phyloP scores from a whole-genome alignment of 257 asterid species.

The Phtheirospermum japonicum region DNA sequence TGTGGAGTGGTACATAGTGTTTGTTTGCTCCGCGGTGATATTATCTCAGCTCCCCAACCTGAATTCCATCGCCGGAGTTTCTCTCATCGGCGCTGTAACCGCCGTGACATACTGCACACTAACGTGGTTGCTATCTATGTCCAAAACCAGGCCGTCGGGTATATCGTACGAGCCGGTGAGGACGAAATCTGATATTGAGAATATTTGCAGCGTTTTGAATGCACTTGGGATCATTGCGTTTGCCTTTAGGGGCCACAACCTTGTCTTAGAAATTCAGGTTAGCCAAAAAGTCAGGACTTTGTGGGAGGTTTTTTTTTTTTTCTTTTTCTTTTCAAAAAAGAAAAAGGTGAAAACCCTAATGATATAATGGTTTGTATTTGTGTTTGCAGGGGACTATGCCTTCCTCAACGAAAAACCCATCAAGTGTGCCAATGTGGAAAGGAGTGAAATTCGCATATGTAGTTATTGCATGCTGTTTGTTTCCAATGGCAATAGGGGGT shows the following conservation, averaged over 20 bases:
- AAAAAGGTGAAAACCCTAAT: too few relatives aligned
- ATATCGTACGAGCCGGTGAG: slow-evolving; percentile 43
- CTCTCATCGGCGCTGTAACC: slow-evolving; percentile 64
- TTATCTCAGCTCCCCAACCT: slow-evolving; percentile 84
- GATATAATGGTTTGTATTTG: not conserved
- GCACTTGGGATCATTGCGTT: slow-evolving; percentile 83
- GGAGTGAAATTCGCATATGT: slow-evolving; percentile 66
- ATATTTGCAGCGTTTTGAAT: slow-evolving; percentile 53
- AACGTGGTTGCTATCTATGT: slow-evolving; percentile 61
- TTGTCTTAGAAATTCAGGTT: slow-evolving; percentile 84
- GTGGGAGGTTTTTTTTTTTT: too few relatives aligned
- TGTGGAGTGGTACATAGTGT: slow-evolving; percentile 67
- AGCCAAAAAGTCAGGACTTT: not conserved
- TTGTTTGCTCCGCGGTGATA: slow-evolving; percentile 55
- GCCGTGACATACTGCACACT: slow-evolving; percentile 74
- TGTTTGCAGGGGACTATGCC: slow-evolving; percentile 84
- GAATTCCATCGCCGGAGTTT: slow-evolving; percentile 82
- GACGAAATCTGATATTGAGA: slow-evolving; percentile 40
- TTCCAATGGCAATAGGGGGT: slow-evolving; percentile 82
- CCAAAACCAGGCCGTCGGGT: slow-evolving; percentile 47
- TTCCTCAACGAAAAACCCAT: slow-evolving; percentile 58
- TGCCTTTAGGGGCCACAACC: slow-evolving; percentile 89
- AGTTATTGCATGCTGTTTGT: slow-evolving; percentile 68
- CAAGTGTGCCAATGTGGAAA: slow-evolving; percentile 84
- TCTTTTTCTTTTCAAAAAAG: too few relatives aligned